Conservation (phyloP, 2,329 filamentous ascomycete genomes). For the Fusarium palustre region DNA sequence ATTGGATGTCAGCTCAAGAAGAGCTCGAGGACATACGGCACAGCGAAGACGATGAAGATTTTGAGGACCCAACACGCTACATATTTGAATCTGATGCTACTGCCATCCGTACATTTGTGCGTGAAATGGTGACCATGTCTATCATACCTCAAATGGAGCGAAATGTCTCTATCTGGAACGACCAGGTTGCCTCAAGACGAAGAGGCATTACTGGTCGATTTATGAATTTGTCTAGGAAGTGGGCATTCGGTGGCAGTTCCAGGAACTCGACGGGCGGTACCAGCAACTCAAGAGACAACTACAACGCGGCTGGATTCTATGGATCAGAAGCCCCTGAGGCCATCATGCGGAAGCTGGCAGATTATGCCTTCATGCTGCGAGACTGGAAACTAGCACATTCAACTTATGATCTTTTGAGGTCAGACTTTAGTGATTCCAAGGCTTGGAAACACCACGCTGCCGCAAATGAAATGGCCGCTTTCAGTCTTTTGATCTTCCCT, state of each 20-base stretch:
- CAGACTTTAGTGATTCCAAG: conserved; percentile 94
- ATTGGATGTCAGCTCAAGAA: conserved; percentile 91
- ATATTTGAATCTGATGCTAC: conserved; percentile 94
- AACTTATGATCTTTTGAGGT: conserved; percentile 89
- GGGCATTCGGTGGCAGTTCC: conserved; percentile 80
- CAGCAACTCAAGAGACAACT: conserved; percentile 71
- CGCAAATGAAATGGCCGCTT: conserved; percentile 92
- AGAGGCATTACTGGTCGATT: conserved; percentile 93
- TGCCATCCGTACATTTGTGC: conserved; percentile 87
- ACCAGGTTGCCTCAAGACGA: conserved; percentile 91
- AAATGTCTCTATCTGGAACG: conserved; percentile 91
- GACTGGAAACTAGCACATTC: conserved; percentile 95
- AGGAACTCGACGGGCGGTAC: conserved; percentile 68
- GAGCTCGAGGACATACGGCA: conserved; percentile 80
- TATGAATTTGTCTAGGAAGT: conserved; percentile 91
- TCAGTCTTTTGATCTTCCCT: conserved; percentile 83
- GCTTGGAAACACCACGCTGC: conserved; percentile 97
- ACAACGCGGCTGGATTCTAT: conserved; percentile 86
- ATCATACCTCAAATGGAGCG: conserved; percentile 97
- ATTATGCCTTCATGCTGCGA: conserved; percentile 96
- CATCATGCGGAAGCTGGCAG: conserved; percentile 90
- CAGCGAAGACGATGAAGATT: conserved; percentile 74
- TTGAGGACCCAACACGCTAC: conserved; percentile 78
- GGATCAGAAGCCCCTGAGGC: conserved; percentile 86
- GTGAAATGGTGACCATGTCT: conserved; percentile 95